A percentile compares a stretch with the other conserved stretches of the same genome.
Evolutionary conservation across 352 stramenopile genomes (phyloP).

Genomic region (Pythium angustatum): DNA sequence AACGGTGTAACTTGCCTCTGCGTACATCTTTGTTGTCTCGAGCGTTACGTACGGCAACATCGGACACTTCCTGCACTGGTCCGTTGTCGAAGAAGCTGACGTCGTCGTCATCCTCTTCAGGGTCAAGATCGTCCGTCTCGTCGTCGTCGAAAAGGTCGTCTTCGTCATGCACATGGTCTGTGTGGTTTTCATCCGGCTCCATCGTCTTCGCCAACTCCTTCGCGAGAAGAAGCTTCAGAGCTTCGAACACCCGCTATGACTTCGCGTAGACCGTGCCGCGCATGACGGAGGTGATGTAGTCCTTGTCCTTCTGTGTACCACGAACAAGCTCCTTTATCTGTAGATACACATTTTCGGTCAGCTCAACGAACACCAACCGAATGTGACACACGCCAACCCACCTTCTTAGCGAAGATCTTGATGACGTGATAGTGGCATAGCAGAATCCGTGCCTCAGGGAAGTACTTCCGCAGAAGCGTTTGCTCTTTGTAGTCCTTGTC

Average conservation of each 20-base stretch:
- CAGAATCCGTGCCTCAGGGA: not conserved
- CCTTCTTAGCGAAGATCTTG: constrained; percentile 13
- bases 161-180: not conserved
- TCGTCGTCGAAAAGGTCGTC: not conserved
- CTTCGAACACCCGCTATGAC: not conserved
- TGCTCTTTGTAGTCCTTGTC: constrained; percentile 14
- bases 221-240: not conserved
- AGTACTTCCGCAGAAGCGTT: not conserved
- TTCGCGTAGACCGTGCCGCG: not conserved
- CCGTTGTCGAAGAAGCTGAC: not conserved
- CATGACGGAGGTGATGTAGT: not conserved
- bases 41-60: not conserved
- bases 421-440: constrained; percentile 17
- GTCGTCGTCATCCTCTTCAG: not conserved
- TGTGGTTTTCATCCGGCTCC: not conserved
- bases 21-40: constrained; percentile 2
- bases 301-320: not conserved
- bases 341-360: not conserved
- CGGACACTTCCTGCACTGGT: not conserved
- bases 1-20: not conserved
- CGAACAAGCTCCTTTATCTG: not conserved
- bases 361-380: not conserved
- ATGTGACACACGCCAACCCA: not conserved
- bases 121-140: not conserved
- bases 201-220: not conserved